These are phyloP conservation scores for Phialophora verrucosa DNA, from an alignment of 2,329 filamentous ascomycete genomes.

Conservation along the genomic window DNA sequence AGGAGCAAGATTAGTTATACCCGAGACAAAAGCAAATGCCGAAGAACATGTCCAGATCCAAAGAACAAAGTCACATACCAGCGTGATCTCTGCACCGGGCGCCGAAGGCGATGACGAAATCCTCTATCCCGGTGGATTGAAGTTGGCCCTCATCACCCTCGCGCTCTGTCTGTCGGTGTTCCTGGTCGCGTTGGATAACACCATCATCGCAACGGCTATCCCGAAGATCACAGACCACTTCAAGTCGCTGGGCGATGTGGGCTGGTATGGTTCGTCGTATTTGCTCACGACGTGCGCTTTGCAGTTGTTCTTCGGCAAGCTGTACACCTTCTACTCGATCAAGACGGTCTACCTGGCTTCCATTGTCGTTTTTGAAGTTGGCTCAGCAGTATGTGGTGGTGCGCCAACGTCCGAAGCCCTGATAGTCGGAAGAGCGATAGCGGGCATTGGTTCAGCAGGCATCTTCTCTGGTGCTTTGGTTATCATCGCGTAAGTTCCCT, in stretches of 20 bases:
- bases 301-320: conserved; percentile 40
- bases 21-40: neutral
- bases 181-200: conserved; percentile 47
- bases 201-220: conserved; percentile 45
- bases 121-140: conserved; percentile 45
- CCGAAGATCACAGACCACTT: conserved; percentile 41
- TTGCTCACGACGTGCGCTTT: conserved; percentile 40
- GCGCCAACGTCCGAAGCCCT: conserved; percentile 43
- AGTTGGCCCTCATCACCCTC: conserved; percentile 45
- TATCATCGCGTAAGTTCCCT: conserved; percentile 41
- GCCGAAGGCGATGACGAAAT: conserved; percentile 48
- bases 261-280: conserved; percentile 41
- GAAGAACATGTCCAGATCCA: conserved; percentile 24
- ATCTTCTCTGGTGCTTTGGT: conserved; percentile 43
- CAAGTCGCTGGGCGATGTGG: conserved; percentile 39
- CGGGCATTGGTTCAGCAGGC: conserved; percentile 43
- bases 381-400: conserved; percentile 51
- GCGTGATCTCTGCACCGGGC: conserved; percentile 6
- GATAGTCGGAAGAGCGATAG: conserved; percentile 46
- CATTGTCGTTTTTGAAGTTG: conserved; percentile 53
- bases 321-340: conserved; percentile 55
- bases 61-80: conserved; percentile 20
- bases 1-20: neutral
- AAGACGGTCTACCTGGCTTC: conserved; percentile 50
- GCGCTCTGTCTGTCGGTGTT: conserved; percentile 49